Evolutionary conservation across 2,329 filamentous ascomycete species (phyloP).

Genomic region (Ceratocystis papillata): DNA sequence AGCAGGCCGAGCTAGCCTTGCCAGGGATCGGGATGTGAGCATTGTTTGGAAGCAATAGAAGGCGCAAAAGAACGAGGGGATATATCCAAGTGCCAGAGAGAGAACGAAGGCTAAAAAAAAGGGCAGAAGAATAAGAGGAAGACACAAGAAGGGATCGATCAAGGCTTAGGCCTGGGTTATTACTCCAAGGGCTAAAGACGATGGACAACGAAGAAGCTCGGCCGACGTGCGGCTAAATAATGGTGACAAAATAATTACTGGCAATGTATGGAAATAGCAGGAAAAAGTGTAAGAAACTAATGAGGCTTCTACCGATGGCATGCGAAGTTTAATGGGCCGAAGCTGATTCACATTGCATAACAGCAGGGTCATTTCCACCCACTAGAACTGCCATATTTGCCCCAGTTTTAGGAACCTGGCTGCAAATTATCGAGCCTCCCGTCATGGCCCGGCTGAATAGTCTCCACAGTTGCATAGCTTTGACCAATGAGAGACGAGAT

Average conservation of each 20-base stretch:
- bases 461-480: neutral
- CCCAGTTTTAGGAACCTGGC: neutral
- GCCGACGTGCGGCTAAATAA: neutral
- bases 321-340: neutral
- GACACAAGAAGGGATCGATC: neutral
- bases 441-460: neutral
- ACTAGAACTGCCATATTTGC: neutral
- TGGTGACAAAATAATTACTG: neutral
- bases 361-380: too few species aligned
- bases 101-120: neutral
- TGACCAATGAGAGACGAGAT: neutral
- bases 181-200: neutral
- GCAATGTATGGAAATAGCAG: neutral
- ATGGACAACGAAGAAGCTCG: neutral
- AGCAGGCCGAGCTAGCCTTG: constrained; percentile 14
- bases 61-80: neutral
- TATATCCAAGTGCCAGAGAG: neutral
- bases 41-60: neutral
- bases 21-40: constrained; percentile 14
- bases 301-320: neutral
- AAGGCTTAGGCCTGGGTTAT: neutral
- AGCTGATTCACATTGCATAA: neutral
- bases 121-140: neutral
- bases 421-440: constrained; percentile 3
- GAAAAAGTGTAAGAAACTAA: neutral